phyloP scores from a whole-genome alignment of 1,139 yeast species.

The Diutina catenulata region DNA sequence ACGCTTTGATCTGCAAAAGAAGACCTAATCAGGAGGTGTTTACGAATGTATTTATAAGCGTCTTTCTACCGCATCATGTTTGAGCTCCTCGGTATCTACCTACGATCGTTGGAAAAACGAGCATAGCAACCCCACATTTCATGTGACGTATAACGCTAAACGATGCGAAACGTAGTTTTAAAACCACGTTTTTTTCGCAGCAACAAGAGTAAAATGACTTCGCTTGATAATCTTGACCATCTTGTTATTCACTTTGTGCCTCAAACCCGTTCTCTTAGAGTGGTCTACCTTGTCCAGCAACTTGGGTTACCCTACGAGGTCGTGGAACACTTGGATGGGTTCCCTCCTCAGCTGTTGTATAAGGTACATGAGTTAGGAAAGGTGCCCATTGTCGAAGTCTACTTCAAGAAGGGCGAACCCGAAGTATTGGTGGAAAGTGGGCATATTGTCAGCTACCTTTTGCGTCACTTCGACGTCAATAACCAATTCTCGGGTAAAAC shows the following conservation, averaged over 20 bases:
- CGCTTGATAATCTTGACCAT: conserved; percentile 3
- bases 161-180: too few relatives aligned
- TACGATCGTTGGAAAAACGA: too few relatives aligned
- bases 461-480: conserved; percentile 9
- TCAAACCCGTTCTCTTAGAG: not conserved
- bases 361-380: conserved; percentile 47
- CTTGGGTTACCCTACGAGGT: not conserved
- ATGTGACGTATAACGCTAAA: too few relatives aligned
- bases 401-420: conserved; percentile 31
- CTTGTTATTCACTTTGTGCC: conserved; percentile 1
- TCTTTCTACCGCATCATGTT: too few relatives aligned
- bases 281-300: not conserved
- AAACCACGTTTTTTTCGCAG: too few relatives aligned
- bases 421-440: conserved; percentile 9
- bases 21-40: too few relatives aligned
- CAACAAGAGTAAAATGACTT: too few relatives aligned
- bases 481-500: conserved; percentile 6
- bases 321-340: not conserved
- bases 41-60: too few relatives aligned
- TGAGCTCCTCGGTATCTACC: too few relatives aligned
- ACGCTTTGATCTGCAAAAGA: too few relatives aligned
- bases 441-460: conserved; percentile 9
- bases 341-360: conserved; percentile 14
- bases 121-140: too few relatives aligned
- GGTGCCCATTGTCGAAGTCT: conserved; percentile 39